Evolutionary conservation across 2,329 filamentous ascomycete species (phyloP), one percentile per base, ranked within the genome.

Genomic region (Cladorrhinum sp.): DNA sequence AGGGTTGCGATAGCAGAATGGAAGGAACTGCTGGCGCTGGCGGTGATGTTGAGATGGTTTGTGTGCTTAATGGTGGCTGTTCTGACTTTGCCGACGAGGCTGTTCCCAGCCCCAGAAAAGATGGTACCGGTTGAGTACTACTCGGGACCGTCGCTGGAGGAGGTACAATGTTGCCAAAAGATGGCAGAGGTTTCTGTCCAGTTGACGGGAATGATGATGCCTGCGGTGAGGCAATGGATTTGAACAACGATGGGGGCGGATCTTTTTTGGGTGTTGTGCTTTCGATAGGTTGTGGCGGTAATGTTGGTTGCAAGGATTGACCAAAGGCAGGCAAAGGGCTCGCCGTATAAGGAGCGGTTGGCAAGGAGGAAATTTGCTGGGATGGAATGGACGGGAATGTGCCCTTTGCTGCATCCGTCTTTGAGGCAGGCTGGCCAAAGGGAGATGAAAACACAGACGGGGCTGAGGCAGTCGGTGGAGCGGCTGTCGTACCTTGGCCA

Each of bases 111-210:
- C 42, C 42, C 6, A 21, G 18, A 2, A 46, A 65, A 59, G 64
- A 60, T 14, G 62, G 36, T 23, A 55, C 39, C 1, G 62, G 24
- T 3, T 33, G 42, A 33, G 21, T 24, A 10, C 62, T 21, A 1
- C 65, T 39, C 57, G 65, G 56, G 18, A 66, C 57, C 10, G 68
- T 64, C 36, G 68, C 61, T 10, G n/a, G 14, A 24, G 53, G 20
- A 46, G 53, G 30, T 16, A 30, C 53, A 42, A 18, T n/a, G 21
- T 42, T 42, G 33, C 53, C 53, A 18, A 55, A 55, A n/a, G 20
- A 20, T 36, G 51, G 23, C 30, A 39, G 20, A 55, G 30, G 30
- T 46, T 46, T 39, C 7, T 55, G 30, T 2, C 30, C 26, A 18
- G 30, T 46, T 24, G 53, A n/a, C n/a, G 20, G 33, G 6, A 55